Evolutionary conservation across 2,329 filamentous ascomycete species (phyloP), one percentile per base, ranked within the genome.

Genomic region (Seiridium unicorne): DNA sequence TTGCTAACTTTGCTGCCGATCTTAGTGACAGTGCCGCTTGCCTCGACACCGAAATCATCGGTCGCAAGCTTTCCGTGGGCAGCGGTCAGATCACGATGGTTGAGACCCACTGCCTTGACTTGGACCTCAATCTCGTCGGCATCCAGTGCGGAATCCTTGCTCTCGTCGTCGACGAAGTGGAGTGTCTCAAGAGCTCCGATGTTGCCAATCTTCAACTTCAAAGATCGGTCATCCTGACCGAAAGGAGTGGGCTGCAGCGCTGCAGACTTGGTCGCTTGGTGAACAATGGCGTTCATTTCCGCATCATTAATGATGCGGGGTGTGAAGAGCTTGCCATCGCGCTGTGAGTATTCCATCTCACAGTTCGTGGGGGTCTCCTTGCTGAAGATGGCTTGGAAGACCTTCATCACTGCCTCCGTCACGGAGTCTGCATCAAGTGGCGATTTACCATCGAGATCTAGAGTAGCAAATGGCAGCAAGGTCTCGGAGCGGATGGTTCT

Each of bases 281-380:
- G 74, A 10, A 82, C 76, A 9, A 76, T 71, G 26, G 76, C 74
- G 63, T 79, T 76, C 69, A 77, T 76, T 10, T 74, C 71, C 1
- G 66, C 64, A 60, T 80, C 77, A 51, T 77, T 73, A 6, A 77
- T 70, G 35, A 77, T 74, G 26, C 72, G 73, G 4, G 70, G 76
- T 0, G 76, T 78, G 61, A 76, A 75, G 63, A 80, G 73, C 0
- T 65, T 63, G 13, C 76, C 76, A 0, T 59, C 63, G 18, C 74
- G 70, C 66, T 78, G 76, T 67, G 73, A 75, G 64, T 78, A 80
- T 62, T 80, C 78, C 55, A 79, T 70, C 64, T 79, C 77, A 11
- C 70, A 71, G 11, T 71, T 73, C 5, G 69, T 60, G 3, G 72
- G 68, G 1, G 70, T 68, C 2, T 55, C 61, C 9, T 69, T 66